Percentiles rank a stretch among this genome's conserved stretches.
These are phyloP conservation scores for Saitoella complicata DNA, from an alignment of 805 yeast genomes.

Conservation along the genomic window DNA sequence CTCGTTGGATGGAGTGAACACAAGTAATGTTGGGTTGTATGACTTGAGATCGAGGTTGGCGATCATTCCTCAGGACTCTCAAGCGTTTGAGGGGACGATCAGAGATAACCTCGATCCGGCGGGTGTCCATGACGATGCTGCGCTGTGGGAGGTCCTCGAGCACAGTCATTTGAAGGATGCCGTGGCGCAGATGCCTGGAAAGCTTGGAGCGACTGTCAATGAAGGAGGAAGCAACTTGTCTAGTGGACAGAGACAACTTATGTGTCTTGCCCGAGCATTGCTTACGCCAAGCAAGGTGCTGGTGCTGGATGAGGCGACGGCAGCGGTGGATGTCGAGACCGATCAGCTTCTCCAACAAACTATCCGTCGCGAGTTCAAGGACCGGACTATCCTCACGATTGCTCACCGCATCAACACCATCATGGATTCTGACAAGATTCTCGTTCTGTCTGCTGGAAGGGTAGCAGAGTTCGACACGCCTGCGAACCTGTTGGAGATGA, in stretches of 20 bases:
- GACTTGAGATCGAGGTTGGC: conserved; percentile 66
- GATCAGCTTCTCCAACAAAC: conserved; percentile 69
- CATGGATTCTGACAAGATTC: conserved; percentile 64
- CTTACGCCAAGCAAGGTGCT: conserved; percentile 58
- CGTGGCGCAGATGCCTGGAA: conserved; percentile 35
- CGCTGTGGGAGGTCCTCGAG: conserved; percentile 68
- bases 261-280: conserved; percentile 72
- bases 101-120: conserved; percentile 82
- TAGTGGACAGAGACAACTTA: conserved; percentile 73
- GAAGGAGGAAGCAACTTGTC: conserved; percentile 82
- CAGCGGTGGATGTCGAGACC: conserved; percentile 79
- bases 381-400: conserved; percentile 70
- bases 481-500: conserved; percentile 42
- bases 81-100: conserved; percentile 73
- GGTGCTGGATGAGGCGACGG: conserved; percentile 78
- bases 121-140: conserved; percentile 46
- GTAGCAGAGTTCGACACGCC: conserved; percentile 71
- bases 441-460: conserved; percentile 59
- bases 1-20: conserved; percentile 53
- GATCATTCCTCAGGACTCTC: conserved; percentile 89
- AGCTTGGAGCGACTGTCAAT: conserved; percentile 39
- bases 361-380: conserved; percentile 51
- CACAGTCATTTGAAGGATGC: conserved; percentile 63
- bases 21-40: conserved; percentile 49
- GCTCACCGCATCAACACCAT: conserved; percentile 83